phyloP scores from a whole-genome alignment of 2,329 filamentous ascomycete species.

The Fusarium chuoi region DNA sequence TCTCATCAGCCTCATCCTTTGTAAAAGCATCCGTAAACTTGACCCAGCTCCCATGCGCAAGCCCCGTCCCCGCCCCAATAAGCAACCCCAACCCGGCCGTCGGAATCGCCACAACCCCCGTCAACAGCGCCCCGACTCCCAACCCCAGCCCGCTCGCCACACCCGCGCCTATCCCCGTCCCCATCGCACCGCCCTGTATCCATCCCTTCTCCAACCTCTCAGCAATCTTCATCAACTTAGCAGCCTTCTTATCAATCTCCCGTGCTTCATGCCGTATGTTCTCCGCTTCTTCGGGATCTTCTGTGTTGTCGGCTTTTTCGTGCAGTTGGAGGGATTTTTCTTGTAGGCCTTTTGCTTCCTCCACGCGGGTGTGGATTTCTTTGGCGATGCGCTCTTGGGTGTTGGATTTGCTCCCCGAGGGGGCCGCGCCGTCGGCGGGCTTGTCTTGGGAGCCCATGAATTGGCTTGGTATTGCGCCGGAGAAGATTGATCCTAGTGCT shows the following conservation, averaged over 20 bases:
- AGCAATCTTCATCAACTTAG: slow-evolving; percentile 39
- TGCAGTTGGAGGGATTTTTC: slow-evolving; percentile 30
- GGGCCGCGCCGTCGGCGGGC: neutral
- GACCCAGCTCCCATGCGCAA: slow-evolving; percentile 35
- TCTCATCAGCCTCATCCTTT: slow-evolving; percentile 31
- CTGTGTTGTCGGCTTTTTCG: slow-evolving; percentile 22
- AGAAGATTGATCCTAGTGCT: slow-evolving; percentile 19
- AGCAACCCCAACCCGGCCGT: slow-evolving; percentile 32
- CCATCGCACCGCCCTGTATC: slow-evolving; percentile 38
- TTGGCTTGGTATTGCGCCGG: slow-evolving; percentile 20
- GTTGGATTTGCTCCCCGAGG: neutral
- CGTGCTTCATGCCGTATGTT: slow-evolving; percentile 25
- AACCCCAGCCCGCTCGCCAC: slow-evolving; percentile 34
- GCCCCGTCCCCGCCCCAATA: slow-evolving; percentile 32
- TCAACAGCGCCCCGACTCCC: slow-evolving; percentile 29
- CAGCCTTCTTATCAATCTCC: slow-evolving; percentile 34
- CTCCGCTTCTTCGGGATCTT: slow-evolving; percentile 21
- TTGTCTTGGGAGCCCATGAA: slow-evolving; percentile 21
- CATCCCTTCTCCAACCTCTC: slow-evolving; percentile 33
- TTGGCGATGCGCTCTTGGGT: slow-evolving; percentile 28
- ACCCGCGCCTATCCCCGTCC: slow-evolving; percentile 35
- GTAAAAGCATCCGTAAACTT: slow-evolving; percentile 37
- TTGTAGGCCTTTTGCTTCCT: slow-evolving; percentile 29
- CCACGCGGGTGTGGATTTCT: slow-evolving; percentile 27
- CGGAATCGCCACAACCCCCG: slow-evolving; percentile 36